phyloP scores from a whole-genome alignment of 352 stramenopile species.

The Pythium apleroticum region DNA sequence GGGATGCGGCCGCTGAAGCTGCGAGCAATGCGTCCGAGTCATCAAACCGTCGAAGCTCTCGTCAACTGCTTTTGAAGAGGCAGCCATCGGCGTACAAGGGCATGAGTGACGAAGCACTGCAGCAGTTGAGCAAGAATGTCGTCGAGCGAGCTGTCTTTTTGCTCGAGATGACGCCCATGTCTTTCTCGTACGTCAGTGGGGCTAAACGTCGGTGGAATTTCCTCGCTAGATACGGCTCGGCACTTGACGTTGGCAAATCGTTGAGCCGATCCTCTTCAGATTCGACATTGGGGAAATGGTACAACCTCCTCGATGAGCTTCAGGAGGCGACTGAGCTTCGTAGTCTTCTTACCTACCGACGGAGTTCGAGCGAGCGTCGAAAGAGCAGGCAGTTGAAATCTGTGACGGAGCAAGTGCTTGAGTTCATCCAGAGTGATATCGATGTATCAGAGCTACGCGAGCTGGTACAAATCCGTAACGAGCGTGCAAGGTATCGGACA shows the following conservation, averaged over 20 bases:
- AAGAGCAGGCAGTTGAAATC: constrained; percentile 55
- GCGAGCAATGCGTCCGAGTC: constrained; percentile 37
- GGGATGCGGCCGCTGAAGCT: constrained; percentile 60
- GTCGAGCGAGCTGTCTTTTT: constrained; percentile 68
- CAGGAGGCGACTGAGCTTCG: constrained; percentile 73
- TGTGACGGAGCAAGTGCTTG: constrained; percentile 79
- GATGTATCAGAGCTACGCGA: constrained; percentile 54
- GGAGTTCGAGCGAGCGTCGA: constrained; percentile 66
- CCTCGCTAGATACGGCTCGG: constrained; percentile 69
- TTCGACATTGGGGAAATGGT: constrained; percentile 75
- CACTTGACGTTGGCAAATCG: constrained; percentile 32
- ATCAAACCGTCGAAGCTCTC: constrained; percentile 12
- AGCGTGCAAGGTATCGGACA: constrained; percentile 41
- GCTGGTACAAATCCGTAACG: constrained; percentile 49
- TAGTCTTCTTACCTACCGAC: constrained; percentile 72
- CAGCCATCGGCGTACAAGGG: constrained; percentile 82
- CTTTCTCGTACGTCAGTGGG: constrained; percentile 72
- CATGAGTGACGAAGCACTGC: constrained; percentile 67
- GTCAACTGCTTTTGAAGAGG: constrained; percentile 15
- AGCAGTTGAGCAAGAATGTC: constrained; percentile 73
- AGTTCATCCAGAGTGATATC: constrained; percentile 84
- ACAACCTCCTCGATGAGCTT: constrained; percentile 74
- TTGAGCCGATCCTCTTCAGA: constrained; percentile 24
- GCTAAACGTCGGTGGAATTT: constrained; percentile 70
- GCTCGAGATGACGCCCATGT: constrained; percentile 68